Evolutionary conservation across 164 flowering plant species (phyloP).

Genomic region (Buxus sempervirens): DNA sequence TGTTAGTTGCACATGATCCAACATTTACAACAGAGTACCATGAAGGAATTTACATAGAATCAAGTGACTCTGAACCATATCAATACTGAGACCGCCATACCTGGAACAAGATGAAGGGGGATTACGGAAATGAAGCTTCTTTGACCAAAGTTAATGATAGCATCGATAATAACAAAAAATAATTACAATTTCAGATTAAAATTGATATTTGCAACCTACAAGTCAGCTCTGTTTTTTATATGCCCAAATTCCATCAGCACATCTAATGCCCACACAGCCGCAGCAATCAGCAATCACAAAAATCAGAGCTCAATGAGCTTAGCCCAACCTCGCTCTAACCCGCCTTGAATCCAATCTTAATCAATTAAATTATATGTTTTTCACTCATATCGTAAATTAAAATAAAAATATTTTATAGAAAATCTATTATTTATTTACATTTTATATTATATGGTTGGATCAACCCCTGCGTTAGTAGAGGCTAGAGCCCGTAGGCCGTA

Average conservation of each 20-base stretch:
- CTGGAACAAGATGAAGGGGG: conserved; percentile 18
- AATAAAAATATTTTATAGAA: too few species aligned
- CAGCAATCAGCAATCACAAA: conserved; percentile 8
- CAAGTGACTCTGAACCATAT: conserved; percentile 76
- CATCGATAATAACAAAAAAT: not conserved
- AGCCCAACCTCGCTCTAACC: too few species aligned
- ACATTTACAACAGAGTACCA: conserved; percentile 65
- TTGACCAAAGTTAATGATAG: not conserved
- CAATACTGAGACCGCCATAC: conserved; percentile 46
- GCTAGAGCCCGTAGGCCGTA: too few species aligned
- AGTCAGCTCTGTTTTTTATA: conserved; percentile 10
- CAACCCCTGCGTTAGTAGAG: too few species aligned
- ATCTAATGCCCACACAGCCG: conserved; percentile 21
- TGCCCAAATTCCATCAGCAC: conserved; percentile 10
- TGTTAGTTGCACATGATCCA: conserved; percentile 42
- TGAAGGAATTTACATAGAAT: conserved; percentile 65
- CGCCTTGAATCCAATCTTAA: too few species aligned
- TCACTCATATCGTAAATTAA: too few species aligned
- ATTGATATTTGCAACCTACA: conserved; percentile 18
- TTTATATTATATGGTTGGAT: too few species aligned
- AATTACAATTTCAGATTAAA: conserved; percentile 16
- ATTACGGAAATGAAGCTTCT: conserved; percentile 9
- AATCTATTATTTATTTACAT: too few species aligned
- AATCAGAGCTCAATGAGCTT: conserved; percentile 18
- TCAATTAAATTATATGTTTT: too few species aligned